These are phyloP conservation scores for Euptelea pleiosperma DNA, from an alignment of 164 flowering plant genomes.

Conservation along the genomic window DNA sequence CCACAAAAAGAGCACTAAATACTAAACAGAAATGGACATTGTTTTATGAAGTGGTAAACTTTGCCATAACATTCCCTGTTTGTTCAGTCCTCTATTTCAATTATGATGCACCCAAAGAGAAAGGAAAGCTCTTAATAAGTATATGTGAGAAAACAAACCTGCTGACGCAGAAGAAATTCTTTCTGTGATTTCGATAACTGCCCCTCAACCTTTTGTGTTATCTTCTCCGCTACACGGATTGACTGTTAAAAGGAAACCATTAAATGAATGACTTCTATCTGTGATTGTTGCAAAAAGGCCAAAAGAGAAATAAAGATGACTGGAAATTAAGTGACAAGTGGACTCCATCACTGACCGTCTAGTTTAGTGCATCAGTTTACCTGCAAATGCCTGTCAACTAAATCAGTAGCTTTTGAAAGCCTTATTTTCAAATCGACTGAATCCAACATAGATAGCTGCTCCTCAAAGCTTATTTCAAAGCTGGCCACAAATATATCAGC, in stretches of 20 bases:
- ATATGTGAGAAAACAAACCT: slow-evolving; percentile 57
- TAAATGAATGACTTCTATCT: background rate
- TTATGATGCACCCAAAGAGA: too few relatives aligned
- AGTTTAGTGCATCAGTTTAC: slow-evolving; percentile 24
- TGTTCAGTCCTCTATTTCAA: too few relatives aligned
- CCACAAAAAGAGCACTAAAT: too few relatives aligned
- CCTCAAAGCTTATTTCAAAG: slow-evolving; percentile 98
- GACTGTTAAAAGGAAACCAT: slow-evolving; percentile 50
- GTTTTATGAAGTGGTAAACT: too few relatives aligned
- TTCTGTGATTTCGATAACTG: slow-evolving; percentile 97
- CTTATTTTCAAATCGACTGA: slow-evolving; percentile 93
- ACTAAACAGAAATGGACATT: too few relatives aligned
- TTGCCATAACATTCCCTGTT: too few relatives aligned
- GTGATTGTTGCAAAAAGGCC: slow-evolving; percentile 8
- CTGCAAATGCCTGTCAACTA: slow-evolving; percentile 98
- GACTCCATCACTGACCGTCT: too few relatives aligned
- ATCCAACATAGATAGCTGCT: slow-evolving; percentile 93
- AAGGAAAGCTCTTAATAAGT: too few relatives aligned
- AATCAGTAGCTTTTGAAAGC: slow-evolving; percentile 92
- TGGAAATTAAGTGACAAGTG: too few relatives aligned
- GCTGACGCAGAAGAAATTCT: slow-evolving; percentile 97
- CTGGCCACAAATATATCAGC: slow-evolving; percentile 99
- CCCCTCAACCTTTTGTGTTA: slow-evolving; percentile 98
- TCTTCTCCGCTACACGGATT: slow-evolving; percentile 98
- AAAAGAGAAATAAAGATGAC: too few relatives aligned